These are phyloP conservation scores for Aureobasidium namibiae DNA, from an alignment of 2,329 filamentous ascomycete species.

Conservation along the genomic window DNA sequence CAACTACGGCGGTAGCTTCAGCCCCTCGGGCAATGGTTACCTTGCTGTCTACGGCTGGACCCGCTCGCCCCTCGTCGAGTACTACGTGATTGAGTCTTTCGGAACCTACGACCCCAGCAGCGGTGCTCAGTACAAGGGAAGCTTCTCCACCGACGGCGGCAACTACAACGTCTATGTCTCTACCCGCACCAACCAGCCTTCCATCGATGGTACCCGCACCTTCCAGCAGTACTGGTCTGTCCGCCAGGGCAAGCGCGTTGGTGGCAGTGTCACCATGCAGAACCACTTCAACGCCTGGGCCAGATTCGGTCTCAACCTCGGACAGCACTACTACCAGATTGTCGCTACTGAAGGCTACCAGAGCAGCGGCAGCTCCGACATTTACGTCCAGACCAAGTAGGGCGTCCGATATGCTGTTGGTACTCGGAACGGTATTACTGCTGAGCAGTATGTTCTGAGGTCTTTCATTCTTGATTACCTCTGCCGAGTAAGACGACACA, in stretches of 20 bases:
- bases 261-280: slow-evolving; percentile 42
- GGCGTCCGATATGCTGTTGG: background rate
- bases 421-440: background rate
- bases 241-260: slow-evolving; percentile 41
- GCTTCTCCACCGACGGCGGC: slow-evolving; percentile 42
- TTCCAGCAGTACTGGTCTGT: slow-evolving; percentile 50
- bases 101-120: slow-evolving; percentile 39
- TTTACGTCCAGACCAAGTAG: slow-evolving; percentile 17
- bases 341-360: slow-evolving; percentile 38
- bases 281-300: slow-evolving; percentile 49
- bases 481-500: no score
- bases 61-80: slow-evolving; percentile 42
- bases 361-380: slow-evolving; percentile 26
- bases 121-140: slow-evolving; percentile 39
- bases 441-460: background rate
- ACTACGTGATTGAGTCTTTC: slow-evolving; percentile 50
- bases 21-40: slow-evolving; percentile 43
- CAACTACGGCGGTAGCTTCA: slow-evolving; percentile 42
- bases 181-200: slow-evolving; percentile 38
- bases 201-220: slow-evolving; percentile 45
- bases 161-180: slow-evolving; percentile 46
- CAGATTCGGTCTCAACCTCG: slow-evolving; percentile 39
- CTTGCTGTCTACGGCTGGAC: slow-evolving; percentile 53
- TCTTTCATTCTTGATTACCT: background rate
- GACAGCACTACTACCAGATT: slow-evolving; percentile 46